phyloP scores from a whole-genome alignment of 2,329 filamentous ascomycete genomes.

The Pseudogymnoascus pannorum region DNA sequence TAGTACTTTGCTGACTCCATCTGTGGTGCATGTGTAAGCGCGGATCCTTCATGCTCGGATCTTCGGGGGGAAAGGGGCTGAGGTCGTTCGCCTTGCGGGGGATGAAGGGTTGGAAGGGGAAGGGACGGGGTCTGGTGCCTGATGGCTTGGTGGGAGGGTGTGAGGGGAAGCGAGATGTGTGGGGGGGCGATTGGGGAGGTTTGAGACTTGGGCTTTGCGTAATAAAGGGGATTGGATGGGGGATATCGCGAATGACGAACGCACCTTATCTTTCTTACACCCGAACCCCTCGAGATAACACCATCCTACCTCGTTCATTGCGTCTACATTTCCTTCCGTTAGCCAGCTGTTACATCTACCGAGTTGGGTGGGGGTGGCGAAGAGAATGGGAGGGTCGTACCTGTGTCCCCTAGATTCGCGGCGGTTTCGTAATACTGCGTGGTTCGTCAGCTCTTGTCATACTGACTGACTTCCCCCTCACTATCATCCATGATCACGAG shows the following conservation, averaged over 20 bases:
- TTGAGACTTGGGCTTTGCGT: neutral
- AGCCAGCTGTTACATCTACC: neutral
- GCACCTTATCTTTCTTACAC: conserved; percentile 95
- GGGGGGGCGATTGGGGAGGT: neutral
- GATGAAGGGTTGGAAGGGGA: neutral
- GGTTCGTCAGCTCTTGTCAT: conserved; percentile 6
- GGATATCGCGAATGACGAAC: no score
- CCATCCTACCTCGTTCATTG: conserved; percentile 95
- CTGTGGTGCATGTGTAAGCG: neutral
- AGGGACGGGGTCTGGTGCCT: neutral
- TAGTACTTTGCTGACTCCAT: conserved; percentile 72
- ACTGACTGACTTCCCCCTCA: neutral
- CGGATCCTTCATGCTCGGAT: neutral
- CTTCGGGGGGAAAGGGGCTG: no score
- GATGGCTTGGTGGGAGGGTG: neutral
- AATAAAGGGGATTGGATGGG: neutral
- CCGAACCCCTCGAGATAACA: conserved; percentile 97
- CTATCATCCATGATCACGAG: conserved; percentile 10
- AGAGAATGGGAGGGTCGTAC: conserved; percentile 34
- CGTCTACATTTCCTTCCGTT: conserved; percentile 49
- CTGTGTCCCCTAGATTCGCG: conserved; percentile 87
- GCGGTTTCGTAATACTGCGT: conserved; percentile 94
- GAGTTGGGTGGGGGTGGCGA: neutral
- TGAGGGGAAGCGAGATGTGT: neutral
- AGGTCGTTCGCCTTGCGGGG: no score